phyloP scores from a whole-genome alignment of 176 grass and related monocot genomes.

The Thalia dealbata region DNA sequence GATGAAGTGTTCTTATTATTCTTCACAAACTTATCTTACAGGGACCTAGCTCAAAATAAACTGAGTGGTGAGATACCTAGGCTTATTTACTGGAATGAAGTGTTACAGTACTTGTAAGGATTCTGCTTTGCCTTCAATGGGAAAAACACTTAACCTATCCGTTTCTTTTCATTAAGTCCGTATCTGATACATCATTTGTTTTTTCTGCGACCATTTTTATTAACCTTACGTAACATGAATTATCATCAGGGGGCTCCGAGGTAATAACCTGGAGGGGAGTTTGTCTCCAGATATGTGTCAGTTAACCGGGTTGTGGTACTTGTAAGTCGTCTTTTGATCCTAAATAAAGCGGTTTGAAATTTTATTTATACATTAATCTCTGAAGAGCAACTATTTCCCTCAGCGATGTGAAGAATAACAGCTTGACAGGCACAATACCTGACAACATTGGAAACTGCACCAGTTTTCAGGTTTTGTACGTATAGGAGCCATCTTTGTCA shows the following conservation, averaged over 20 bases:
- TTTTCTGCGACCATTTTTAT: not conserved
- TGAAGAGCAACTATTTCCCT: not conserved
- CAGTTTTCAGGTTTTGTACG: slow-evolving; percentile 98
- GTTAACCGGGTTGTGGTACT: slow-evolving; percentile 95
- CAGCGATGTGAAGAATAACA: slow-evolving; percentile 97
- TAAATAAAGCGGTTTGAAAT: not conserved
- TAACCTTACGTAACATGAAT: not conserved
- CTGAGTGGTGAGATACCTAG: slow-evolving; percentile 88
- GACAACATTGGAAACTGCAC: slow-evolving; percentile 91
- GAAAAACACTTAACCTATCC: too few relatives aligned
- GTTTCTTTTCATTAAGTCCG: too few relatives aligned
- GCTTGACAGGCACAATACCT: slow-evolving; percentile 68
- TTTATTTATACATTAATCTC: not conserved
- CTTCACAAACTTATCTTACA: slow-evolving; percentile 17
- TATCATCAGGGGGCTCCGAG: slow-evolving; percentile 58
- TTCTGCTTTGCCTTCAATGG: not conserved
- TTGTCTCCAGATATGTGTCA: slow-evolving; percentile 89
- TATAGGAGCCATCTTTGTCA: slow-evolving; percentile 13
- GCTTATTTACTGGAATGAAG: slow-evolving; percentile 98
- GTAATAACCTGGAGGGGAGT: slow-evolving; percentile 70
- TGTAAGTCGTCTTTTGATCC: slow-evolving; percentile 37
- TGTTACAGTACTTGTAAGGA: slow-evolving; percentile 89
- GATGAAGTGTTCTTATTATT: not conserved
- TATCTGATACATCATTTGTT: not conserved
- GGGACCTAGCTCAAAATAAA: slow-evolving; percentile 91